Evolutionary conservation across 805 yeast species (phyloP).

Genomic region (Yarrowia bubula): DNA sequence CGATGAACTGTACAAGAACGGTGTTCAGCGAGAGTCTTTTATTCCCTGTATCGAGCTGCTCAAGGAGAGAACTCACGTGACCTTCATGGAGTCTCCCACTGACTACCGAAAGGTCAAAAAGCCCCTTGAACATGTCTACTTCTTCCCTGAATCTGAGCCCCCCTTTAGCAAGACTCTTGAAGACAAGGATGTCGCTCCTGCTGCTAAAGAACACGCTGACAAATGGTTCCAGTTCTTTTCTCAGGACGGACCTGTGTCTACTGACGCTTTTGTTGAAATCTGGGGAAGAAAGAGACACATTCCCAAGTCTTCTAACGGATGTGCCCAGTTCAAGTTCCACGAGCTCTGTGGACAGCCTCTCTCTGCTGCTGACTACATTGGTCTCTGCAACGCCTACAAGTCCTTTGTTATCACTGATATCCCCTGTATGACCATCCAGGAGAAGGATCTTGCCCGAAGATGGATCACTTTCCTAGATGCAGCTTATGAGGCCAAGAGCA

Average conservation of each 20-base stretch:
- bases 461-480: conserved; percentile 95
- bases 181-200: conserved; percentile 45
- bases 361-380: conserved; percentile 92
- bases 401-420: conserved; percentile 89
- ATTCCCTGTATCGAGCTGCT: conserved; percentile 86
- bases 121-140: conserved; percentile 78
- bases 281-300: conserved; percentile 87
- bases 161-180: conserved; percentile 56
- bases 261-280: conserved; percentile 47
- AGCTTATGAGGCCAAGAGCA: conserved; percentile 85
- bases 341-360: conserved; percentile 83
- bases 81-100: conserved; percentile 82
- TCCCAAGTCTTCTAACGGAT: conserved; percentile 72
- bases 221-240: conserved; percentile 80
- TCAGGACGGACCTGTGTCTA: conserved; percentile 50
- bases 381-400: conserved; percentile 70
- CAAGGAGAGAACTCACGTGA: conserved; percentile 70
- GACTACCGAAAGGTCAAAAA: conserved; percentile 88
- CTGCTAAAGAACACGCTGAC: conserved; percentile 60
- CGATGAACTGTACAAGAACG: conserved; percentile 87
- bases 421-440: conserved; percentile 74
- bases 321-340: conserved; percentile 85
- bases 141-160: conserved; percentile 48
- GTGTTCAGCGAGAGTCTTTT: conserved; percentile 87
- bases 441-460: conserved; percentile 81